Percentiles rank a stretch among this genome's conserved stretches.
These are phyloP conservation scores for Botryotinia convoluta DNA, from an alignment of 2,329 filamentous ascomycete genomes.

Conservation along the genomic window DNA sequence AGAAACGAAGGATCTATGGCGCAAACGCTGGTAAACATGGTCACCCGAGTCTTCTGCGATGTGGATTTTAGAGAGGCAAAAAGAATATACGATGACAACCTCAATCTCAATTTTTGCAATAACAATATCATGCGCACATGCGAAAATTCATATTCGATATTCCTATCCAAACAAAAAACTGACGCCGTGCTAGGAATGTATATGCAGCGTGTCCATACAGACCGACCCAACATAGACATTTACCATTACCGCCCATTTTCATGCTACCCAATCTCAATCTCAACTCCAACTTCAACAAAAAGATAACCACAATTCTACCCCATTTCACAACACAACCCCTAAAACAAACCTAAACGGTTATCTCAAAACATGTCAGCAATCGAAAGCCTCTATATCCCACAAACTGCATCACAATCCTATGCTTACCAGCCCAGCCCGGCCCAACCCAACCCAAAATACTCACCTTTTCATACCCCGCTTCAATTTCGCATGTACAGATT, in stretches of 20 bases:
- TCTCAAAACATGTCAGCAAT: neutral
- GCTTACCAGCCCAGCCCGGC: neutral
- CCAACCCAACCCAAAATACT: neutral
- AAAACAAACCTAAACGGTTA: neutral
- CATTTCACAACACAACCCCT: accelerated
- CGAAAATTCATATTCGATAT: neutral
- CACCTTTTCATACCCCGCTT: neutral
- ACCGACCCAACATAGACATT: too few species aligned
- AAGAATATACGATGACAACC: neutral
- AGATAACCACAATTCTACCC: neutral
- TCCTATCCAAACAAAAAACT: neutral
- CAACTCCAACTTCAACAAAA: neutral
- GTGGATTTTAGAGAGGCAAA: neutral
- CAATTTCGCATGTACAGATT: neutral
- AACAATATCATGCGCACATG: neutral
- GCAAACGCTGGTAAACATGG: neutral
- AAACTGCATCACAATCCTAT: neutral
- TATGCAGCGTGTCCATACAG: neutral
- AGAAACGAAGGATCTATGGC: neutral
- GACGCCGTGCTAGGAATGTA: neutral
- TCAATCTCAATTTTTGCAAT: neutral
- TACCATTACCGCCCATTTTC: neutral
- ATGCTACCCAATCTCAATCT: neutral
- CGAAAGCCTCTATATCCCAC: neutral
- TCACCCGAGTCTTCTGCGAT: neutral